Percentiles rank a stretch among this genome's conserved stretches.
Conservation (phyloP, 352 stramenopile genomes). For the Globisporangium mamillatum region DNA sequence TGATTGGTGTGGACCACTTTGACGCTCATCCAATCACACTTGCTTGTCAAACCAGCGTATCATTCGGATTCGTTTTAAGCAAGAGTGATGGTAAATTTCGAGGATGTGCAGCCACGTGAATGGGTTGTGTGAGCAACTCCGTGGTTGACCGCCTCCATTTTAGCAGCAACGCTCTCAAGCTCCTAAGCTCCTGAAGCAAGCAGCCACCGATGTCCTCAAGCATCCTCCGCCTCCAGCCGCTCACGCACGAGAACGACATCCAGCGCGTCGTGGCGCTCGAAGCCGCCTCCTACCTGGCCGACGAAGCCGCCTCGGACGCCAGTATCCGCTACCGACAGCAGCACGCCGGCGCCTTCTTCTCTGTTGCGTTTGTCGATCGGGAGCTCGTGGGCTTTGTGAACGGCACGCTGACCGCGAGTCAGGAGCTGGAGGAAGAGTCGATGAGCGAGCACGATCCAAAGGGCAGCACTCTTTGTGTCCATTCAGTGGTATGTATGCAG, state of each 20-base stretch:
- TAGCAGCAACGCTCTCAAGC: background rate
- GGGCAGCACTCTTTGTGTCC: too few species aligned
- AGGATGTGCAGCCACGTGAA: too few species aligned
- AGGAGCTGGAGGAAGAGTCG: too few species aligned
- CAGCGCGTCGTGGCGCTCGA: conserved; percentile 48
- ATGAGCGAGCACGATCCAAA: too few species aligned
- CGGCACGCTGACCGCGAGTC: too few species aligned
- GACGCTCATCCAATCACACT: background rate
- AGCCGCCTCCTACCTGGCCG: conserved; percentile 67
- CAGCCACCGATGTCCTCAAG: background rate
- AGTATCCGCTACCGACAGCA: conserved; percentile 84
- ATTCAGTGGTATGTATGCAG: too few species aligned
- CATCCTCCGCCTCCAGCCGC: background rate
- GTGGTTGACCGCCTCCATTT: background rate
- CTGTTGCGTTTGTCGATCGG: background rate
- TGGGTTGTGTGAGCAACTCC: too few species aligned
- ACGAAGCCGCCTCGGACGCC: conserved; percentile 83
- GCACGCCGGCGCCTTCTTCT: conserved; percentile 76
- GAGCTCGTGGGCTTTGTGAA: too few species aligned
- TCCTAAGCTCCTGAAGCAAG: background rate
- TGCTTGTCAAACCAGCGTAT: too few species aligned
- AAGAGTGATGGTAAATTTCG: background rate
- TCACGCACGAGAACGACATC: conserved; percentile 28
- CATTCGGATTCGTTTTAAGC: background rate
- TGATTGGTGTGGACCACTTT: background rate